Percentiles rank a stretch among this genome's conserved stretches.
These are phyloP conservation scores for Lyophyllum atratum DNA, from an alignment of 768 basidiomycete genomes.

Conservation along the genomic window DNA sequence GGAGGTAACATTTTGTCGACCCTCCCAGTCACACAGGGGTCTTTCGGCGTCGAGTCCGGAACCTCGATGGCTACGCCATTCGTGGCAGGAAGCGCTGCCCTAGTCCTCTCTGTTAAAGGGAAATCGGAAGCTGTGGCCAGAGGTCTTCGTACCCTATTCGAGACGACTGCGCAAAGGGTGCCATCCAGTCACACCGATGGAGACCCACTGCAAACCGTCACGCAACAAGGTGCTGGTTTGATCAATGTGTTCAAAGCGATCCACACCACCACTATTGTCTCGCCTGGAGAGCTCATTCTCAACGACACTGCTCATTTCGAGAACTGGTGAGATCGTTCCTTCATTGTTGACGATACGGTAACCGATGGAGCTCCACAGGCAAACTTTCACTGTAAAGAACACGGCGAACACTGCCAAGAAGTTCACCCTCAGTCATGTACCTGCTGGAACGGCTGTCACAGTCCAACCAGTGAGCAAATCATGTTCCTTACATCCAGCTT, in stretches of 20 bases:
- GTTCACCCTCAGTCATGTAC: constrained; percentile 52
- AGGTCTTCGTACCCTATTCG: constrained; percentile 40
- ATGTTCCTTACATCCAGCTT: not conserved
- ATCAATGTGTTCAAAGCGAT: constrained; percentile 62
- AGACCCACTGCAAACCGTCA: constrained; percentile 50
- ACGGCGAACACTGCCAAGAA: constrained; percentile 40
- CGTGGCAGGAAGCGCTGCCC: constrained; percentile 46
- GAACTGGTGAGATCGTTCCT: constrained; percentile 32
- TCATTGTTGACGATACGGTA: constrained; percentile 2
- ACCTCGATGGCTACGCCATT: constrained; percentile 50
- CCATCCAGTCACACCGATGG: constrained; percentile 47
- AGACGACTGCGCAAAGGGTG: constrained; percentile 49
- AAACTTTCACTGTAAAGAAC: constrained; percentile 55
- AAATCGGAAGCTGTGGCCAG: constrained; percentile 26
- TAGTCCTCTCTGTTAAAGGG: constrained; percentile 43
- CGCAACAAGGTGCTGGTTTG: constrained; percentile 57
- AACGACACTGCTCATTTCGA: constrained; percentile 66
- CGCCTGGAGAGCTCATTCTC: constrained; percentile 57
- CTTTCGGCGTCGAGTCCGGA: constrained; percentile 41
- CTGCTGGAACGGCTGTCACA: constrained; percentile 58
- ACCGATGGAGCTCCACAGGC: constrained; percentile 28
- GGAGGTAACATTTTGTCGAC: constrained; percentile 55
- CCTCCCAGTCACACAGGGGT: constrained; percentile 40
- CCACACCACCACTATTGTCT: constrained; percentile 49
- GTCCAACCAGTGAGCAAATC: constrained; percentile 37